A percentile compares a stretch with the other conserved stretches of the same genome.
Evolutionary conservation across 73 alveolate genomes (phyloP).

Genomic region (Diophrys appendiculata): DNA sequence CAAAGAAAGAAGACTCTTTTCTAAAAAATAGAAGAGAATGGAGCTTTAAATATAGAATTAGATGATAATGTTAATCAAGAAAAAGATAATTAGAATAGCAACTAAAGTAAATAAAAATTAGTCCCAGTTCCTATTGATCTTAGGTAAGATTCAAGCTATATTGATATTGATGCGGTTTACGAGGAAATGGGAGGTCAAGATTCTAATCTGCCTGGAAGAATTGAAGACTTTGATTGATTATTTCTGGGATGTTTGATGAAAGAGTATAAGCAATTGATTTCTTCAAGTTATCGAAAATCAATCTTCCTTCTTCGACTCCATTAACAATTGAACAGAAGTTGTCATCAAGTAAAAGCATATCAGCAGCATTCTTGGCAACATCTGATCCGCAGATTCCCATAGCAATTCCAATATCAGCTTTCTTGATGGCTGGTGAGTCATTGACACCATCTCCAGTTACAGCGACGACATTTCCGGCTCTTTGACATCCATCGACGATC

Average conservation of each 20-base stretch:
- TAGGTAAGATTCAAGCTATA: too few relatives aligned
- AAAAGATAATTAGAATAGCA: too few relatives aligned
- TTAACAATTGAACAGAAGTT: conserved; percentile 95
- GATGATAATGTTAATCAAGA: too few relatives aligned
- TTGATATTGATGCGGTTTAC: too few relatives aligned
- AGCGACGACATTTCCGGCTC: conserved; percentile 84
- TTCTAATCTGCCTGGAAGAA: too few relatives aligned
- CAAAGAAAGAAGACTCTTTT: too few relatives aligned
- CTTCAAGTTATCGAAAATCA: conserved; percentile 86
- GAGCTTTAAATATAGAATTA: too few relatives aligned
- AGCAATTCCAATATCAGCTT: conserved; percentile 99
- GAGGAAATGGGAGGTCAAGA: too few relatives aligned
- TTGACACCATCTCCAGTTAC: conserved; percentile 99
- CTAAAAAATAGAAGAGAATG: too few relatives aligned
- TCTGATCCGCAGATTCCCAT: conserved; percentile 99
- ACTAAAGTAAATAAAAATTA: too few relatives aligned
- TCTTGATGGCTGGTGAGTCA: conserved; percentile 99
- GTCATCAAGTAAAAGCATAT: conserved; percentile 97
- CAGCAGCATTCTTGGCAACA: conserved; percentile 99
- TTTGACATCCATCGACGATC: conserved; percentile 57
- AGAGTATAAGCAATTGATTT: conserved; percentile 84
- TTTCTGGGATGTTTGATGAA: conserved; percentile 88
- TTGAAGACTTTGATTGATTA: too few relatives aligned
- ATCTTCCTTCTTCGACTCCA: conserved; percentile 97
- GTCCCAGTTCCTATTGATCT: too few relatives aligned